These are phyloP conservation scores for Cystobasidium sp. DNA, from an alignment of 1,284 basidiomycete genomes.

Conservation along the genomic window DNA sequence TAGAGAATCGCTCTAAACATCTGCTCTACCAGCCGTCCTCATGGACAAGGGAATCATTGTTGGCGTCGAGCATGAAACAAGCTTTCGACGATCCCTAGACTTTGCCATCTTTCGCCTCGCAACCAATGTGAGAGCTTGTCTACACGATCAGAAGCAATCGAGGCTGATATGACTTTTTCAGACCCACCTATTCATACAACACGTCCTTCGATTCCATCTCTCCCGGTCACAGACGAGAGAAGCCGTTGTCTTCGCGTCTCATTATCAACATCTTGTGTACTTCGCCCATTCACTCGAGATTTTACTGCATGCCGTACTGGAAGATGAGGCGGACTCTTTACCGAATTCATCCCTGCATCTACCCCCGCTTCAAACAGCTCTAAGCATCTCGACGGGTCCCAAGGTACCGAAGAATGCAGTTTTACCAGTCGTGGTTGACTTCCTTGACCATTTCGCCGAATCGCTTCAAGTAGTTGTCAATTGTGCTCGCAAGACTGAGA, in stretches of 20 bases:
- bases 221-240: conserved; percentile 70
- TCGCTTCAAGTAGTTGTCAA: conserved; percentile 91
- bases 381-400: conserved; percentile 17
- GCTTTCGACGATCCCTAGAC: conserved; percentile 74
- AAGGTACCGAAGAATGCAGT: conserved; percentile 58
- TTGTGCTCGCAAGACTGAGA: conserved; percentile 95
- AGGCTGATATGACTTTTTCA: conserved; percentile 54
- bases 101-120: conserved; percentile 91
- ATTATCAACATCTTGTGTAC: conserved; percentile 87
- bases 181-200: conserved; percentile 94
- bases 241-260: conserved; percentile 82
- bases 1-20: conserved; percentile 25
- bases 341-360: conserved; percentile 12
- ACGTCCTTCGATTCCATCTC: conserved; percentile 84
- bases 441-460: conserved; percentile 91
- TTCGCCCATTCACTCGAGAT: conserved; percentile 94
- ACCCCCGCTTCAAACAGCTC: conserved; percentile 11
- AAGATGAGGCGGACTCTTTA: conserved; percentile 71
- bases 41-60: conserved; percentile 99
- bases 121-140: conserved; percentile 70
- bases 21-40: conserved; percentile 70
- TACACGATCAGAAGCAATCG: neutral
- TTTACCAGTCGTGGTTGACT: conserved; percentile 77
- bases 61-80: conserved; percentile 87
- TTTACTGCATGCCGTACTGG: conserved; percentile 87